Percentiles rank a stretch among this genome's conserved stretches.
Evolutionary conservation across 2,329 filamentous ascomycete species (phyloP).

Genomic region (Arthrobotrys pseudoclavata): DNA sequence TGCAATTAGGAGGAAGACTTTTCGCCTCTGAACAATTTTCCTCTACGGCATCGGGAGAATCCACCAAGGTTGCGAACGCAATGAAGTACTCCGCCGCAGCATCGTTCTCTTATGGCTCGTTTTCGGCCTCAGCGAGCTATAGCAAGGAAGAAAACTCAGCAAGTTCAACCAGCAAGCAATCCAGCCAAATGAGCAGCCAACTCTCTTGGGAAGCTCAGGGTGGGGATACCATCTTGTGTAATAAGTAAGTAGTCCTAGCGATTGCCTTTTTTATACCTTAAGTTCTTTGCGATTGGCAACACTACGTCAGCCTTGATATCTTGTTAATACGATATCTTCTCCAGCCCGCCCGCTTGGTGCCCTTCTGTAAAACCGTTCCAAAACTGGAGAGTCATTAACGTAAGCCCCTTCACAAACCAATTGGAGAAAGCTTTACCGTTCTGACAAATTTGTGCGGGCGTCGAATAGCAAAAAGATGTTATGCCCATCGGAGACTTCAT

Average conservation of each 20-base stretch:
- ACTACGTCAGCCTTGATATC: background rate
- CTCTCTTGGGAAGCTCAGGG: conserved; percentile 61
- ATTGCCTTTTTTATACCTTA: background rate
- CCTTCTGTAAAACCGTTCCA: conserved; percentile 54
- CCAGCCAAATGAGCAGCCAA: conserved; percentile 28
- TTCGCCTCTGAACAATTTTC: conserved; percentile 44
- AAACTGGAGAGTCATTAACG: conserved; percentile 61
- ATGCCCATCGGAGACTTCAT: conserved; percentile 29
- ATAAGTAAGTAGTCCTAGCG: conserved; percentile 47
- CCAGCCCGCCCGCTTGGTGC: conserved; percentile 56
- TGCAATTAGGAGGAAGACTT: conserved; percentile 58
- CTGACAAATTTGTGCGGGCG: background rate
- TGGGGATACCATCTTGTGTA: conserved; percentile 59
- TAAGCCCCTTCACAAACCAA: conserved; percentile 2
- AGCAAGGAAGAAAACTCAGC: conserved; percentile 3
- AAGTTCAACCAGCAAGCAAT: background rate
- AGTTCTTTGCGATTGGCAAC: background rate
- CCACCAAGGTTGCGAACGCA: conserved; percentile 29
- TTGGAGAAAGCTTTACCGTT: background rate
- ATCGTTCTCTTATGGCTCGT: conserved; percentile 7
- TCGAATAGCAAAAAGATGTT: conserved; percentile 30
- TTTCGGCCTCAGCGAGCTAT: conserved; percentile 20
- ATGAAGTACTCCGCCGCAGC: conserved; percentile 52
- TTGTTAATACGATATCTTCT: background rate
- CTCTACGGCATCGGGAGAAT: background rate